Base-by-base conservation (phyloP, 2,329 filamentous ascomycete species). In the Tolypocladium tropicale region DNA sequence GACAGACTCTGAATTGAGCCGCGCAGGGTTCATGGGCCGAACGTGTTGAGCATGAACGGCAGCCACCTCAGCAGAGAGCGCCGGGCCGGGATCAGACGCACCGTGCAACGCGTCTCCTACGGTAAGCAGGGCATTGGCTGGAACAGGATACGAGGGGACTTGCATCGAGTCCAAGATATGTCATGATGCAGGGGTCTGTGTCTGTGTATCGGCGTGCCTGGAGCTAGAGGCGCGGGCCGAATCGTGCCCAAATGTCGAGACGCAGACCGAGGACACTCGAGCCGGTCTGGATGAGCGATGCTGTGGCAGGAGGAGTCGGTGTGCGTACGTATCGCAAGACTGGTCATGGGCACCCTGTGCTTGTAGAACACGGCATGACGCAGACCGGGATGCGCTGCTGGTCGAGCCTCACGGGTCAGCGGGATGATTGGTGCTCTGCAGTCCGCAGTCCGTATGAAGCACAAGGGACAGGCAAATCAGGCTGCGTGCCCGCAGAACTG, bases 151-250 rank as follows among this genome's bases (percentile, higher is more conserved):
- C 55, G 55, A 52, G 41, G 33, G 14, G 28, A 50, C 30, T 25
- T 28, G 16, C 50, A 41, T n/a, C 4, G 43, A 21, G 18, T 14
- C 21, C 33, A 39, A 6, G 34, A 23, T 33, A 33, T 53, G 55
- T n/a, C 41, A 50, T 33, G 37, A 43, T 25, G 55, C 55, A 56
- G 55, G 55, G 51, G 41, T 41, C 34, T 18, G 14, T 18, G 53
- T 54, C 28, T 18, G n/a, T 11, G 43, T 37, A 33, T 18, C 32
- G 18, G 41, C 25, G 43, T 36, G n/a, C 30, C 21, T 39, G 53
- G 23, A 32, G 53, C 36, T 53, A 1, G 28, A 21, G 46, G 7
- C 14, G 46, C 46, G 46, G 46, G 46, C 46, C 28, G 46, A 30
- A 49, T 7, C 43, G 25, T n/a, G 46, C 25, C 46, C 43, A 16